These are phyloP conservation scores for Naegleria lovaniensis DNA, from an alignment of 208 protist species.

Conservation along the genomic window DNA sequence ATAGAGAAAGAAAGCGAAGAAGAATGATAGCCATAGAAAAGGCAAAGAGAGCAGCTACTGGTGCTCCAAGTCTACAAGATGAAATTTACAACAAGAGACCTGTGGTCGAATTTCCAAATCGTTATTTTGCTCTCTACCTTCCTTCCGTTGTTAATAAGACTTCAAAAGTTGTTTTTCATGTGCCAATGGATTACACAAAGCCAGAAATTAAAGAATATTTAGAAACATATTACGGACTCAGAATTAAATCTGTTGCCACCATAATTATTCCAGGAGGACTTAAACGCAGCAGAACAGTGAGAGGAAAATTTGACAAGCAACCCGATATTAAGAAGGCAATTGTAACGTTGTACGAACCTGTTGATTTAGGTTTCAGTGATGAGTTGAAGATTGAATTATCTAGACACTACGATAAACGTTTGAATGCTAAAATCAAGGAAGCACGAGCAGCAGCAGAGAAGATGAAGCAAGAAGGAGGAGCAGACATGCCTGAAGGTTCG, in stretches of 20 bases:
- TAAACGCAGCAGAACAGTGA: background rate
- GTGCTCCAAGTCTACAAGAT: background rate
- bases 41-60: background rate
- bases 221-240: background rate
- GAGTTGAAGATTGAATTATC: background rate
- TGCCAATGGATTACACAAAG: background rate
- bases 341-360: background rate
- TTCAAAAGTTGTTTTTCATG: background rate
- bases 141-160: background rate
- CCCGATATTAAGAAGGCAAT: background rate
- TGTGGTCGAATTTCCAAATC: background rate
- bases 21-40: background rate
- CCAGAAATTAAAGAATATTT: constrained; percentile 17
- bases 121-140: background rate
- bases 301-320: background rate
- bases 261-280: background rate
- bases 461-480: background rate
- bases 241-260: background rate
- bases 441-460: background rate
- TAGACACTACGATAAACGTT: background rate
- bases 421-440: background rate
- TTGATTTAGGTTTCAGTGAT: background rate
- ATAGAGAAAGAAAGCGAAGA: background rate
- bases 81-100: constrained; percentile 5
- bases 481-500: background rate